A percentile compares a stretch with the other conserved stretches of the same genome.
Evolutionary conservation across 257 asterid species (phyloP).

Genomic region (Jacaranda copaia): DNA sequence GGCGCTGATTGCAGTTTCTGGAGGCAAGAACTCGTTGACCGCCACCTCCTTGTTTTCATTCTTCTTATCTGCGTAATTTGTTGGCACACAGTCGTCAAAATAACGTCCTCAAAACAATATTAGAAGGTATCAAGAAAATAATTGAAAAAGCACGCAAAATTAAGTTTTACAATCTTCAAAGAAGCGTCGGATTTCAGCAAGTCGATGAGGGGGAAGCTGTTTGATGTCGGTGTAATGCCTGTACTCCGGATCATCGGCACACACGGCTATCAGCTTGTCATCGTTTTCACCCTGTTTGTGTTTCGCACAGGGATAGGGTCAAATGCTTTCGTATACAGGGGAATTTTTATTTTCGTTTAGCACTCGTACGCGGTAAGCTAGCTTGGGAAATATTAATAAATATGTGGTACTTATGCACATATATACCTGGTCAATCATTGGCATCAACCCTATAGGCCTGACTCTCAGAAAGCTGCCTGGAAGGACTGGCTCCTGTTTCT

Average conservation of each 20-base stretch:
- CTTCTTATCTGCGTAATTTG: slow-evolving; percentile 57
- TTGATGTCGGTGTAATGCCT: slow-evolving; percentile 69
- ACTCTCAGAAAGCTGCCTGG: slow-evolving; percentile 82
- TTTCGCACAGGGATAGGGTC: neutral
- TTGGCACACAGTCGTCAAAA: neutral
- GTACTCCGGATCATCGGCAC: slow-evolving; percentile 81
- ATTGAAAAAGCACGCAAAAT: slow-evolving; percentile 14
- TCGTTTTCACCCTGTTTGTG: slow-evolving; percentile 71
- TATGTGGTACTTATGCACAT: neutral
- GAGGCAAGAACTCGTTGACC: slow-evolving; percentile 66
- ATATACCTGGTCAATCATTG: slow-evolving; percentile 82
- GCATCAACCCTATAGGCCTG: slow-evolving; percentile 80
- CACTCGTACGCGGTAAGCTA: no score
- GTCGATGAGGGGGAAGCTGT: slow-evolving; percentile 79
- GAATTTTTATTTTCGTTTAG: no score
- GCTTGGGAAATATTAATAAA: no score
- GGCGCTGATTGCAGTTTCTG: slow-evolving; percentile 57
- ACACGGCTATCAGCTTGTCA: slow-evolving; percentile 82
- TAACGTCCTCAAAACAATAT: neutral
- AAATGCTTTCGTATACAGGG: no score
- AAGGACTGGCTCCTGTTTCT: slow-evolving; percentile 67
- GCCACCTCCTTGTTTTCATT: slow-evolving; percentile 82
- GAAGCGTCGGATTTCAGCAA: slow-evolving; percentile 75
- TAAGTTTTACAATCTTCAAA: slow-evolving; percentile 68
- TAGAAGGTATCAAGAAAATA: neutral